phyloP scores from a whole-genome alignment of 352 stramenopile species.

The Thalassiosira livingstoniorum region DNA sequence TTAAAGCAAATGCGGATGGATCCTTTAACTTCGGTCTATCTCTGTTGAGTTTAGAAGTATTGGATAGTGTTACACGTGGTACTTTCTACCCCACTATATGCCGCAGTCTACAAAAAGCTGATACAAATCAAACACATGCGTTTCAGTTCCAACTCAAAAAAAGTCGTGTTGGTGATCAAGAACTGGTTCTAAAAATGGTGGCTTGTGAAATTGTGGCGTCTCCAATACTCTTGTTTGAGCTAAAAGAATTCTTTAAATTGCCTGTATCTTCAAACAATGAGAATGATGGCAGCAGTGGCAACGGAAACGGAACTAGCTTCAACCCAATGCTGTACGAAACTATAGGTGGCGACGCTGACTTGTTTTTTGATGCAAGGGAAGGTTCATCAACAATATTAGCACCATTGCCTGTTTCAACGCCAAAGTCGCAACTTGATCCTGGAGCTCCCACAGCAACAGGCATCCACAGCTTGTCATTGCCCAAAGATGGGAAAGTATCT shows the following conservation, averaged over 20 bases:
- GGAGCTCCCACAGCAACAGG: neutral
- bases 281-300: neutral
- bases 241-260: slow-evolving; percentile 79
- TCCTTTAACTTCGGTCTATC: slow-evolving; percentile 79
- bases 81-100: slow-evolving; percentile 82
- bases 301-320: neutral
- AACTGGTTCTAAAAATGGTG: slow-evolving; percentile 75
- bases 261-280: neutral
- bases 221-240: slow-evolving; percentile 70
- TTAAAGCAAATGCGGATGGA: slow-evolving; percentile 81
- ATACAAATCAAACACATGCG: slow-evolving; percentile 63
- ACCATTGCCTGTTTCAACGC: slow-evolving; percentile 17
- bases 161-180: slow-evolving; percentile 76
- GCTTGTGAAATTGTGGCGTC: slow-evolving; percentile 85
- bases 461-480: neutral
- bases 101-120: slow-evolving; percentile 68
- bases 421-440: slow-evolving; percentile 32
- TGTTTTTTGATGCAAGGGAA: slow-evolving; percentile 85
- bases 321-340: slow-evolving; percentile 82
- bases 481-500: slow-evolving; percentile 55
- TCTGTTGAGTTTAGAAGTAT: slow-evolving; percentile 76
- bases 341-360: slow-evolving; percentile 78
- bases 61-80: slow-evolving; percentile 73
- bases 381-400: slow-evolving; percentile 46
- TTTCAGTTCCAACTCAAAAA: slow-evolving; percentile 77